These are phyloP conservation scores for Cytospora mali DNA, from an alignment of 2,329 filamentous ascomycete species.

Conservation along the genomic window DNA sequence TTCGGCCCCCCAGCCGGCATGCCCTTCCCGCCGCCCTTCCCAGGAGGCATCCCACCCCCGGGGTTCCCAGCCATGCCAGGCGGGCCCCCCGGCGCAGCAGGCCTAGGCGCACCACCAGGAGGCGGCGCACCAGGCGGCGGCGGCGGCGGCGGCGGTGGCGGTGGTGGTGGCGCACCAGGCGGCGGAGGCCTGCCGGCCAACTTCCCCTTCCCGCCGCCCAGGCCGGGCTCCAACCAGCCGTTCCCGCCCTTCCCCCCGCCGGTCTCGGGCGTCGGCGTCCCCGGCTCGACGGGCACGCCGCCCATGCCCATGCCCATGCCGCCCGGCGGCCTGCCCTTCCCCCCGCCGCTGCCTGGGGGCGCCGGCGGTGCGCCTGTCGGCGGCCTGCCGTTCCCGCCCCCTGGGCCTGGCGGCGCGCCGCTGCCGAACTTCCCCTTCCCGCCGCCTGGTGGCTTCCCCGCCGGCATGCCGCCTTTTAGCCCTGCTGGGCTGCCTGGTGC, in stretches of 20 bases:
- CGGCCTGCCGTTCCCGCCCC: constrained; percentile 32
- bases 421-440: constrained; percentile 57
- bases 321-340: constrained; percentile 50
- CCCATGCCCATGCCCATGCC: constrained; percentile 40
- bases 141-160: constrained; percentile 28
- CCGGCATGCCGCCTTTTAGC: constrained; percentile 46
- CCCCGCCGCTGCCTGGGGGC: constrained; percentile 45
- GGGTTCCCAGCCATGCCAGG: constrained; percentile 32
- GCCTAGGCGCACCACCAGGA: too few species aligned
- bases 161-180: constrained; percentile 11
- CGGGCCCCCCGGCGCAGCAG: too few species aligned
- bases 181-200: constrained; percentile 2
- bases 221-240: constrained; percentile 34
- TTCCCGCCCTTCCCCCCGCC: constrained; percentile 41
- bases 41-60: constrained; percentile 35
- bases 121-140: too few species aligned
- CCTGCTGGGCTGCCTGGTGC: constrained; percentile 43
- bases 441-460: constrained; percentile 37
- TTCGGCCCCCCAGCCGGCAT: constrained; percentile 37
- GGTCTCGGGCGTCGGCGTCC: constrained; percentile 22
- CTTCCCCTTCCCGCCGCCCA: constrained; percentile 28
- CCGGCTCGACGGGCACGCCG: constrained; percentile 27
- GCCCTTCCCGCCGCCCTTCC: constrained; percentile 37
- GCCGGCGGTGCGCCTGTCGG: constrained; percentile 28
- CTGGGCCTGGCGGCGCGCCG: constrained; percentile 32